A percentile compares a stretch with the other conserved stretches of the same genome.
These are phyloP conservation scores for Gloeophyllum trabeum DNA, from an alignment of 768 basidiomycete genomes.

Conservation along the genomic window DNA sequence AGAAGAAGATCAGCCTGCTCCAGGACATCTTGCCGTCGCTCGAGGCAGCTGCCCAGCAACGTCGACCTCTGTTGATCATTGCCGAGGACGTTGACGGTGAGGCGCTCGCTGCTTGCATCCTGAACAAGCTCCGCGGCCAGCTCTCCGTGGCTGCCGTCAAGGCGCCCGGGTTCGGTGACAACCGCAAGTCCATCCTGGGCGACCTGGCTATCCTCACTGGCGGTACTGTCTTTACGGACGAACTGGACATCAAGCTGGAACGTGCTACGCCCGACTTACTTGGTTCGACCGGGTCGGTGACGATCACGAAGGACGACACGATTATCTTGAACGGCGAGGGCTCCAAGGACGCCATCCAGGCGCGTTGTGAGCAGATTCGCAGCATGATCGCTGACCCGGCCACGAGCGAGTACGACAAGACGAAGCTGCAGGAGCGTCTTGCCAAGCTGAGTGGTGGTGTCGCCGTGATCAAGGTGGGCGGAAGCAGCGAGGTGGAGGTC, in stretches of 20 bases:
- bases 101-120: slow-evolving; percentile 92
- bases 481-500: slow-evolving; percentile 89
- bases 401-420: slow-evolving; percentile 89
- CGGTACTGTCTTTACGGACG: slow-evolving; percentile 91
- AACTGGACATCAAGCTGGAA: slow-evolving; percentile 93
- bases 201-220: slow-evolving; percentile 96
- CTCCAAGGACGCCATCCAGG: slow-evolving; percentile 79
- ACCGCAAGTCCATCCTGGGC: slow-evolving; percentile 96
- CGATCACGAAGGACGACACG: slow-evolving; percentile 97
- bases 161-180: slow-evolving; percentile 98
- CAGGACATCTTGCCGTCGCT: slow-evolving; percentile 94
- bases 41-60: slow-evolving; percentile 65
- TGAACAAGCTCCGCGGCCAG: slow-evolving; percentile 99
- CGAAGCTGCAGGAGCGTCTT: slow-evolving; percentile 92
- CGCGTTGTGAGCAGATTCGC: slow-evolving; percentile 94
- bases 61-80: slow-evolving; percentile 91
- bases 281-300: slow-evolving; percentile 83
- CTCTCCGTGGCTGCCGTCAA: slow-evolving; percentile 91
- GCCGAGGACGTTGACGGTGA: slow-evolving; percentile 98
- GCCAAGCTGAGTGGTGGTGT: slow-evolving; percentile 96
- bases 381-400: slow-evolving; percentile 68
- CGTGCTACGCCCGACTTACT: slow-evolving; percentile 81
- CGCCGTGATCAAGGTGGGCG: slow-evolving; percentile 97
- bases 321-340: slow-evolving; percentile 93
- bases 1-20: slow-evolving; percentile 95